Conservation (phyloP, 371 early-diverging fungal genomes). For the Fennellomyces sp. region DNA sequence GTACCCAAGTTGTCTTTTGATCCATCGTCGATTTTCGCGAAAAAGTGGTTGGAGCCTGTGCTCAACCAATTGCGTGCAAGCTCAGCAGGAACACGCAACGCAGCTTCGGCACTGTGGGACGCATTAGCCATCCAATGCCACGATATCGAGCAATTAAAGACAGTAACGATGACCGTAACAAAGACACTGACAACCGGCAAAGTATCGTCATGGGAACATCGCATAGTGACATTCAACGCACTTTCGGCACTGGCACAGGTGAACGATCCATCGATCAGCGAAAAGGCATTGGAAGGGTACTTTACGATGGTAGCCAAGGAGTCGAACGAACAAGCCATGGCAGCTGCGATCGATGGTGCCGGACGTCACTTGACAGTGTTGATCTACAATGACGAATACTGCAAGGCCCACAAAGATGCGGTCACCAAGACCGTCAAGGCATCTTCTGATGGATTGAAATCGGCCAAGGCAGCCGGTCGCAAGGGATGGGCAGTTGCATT, state of each 20-base stretch:
- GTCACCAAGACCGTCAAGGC: constrained; percentile 49
- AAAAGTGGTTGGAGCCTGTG: constrained; percentile 69
- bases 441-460: constrained; percentile 57
- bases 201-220: constrained; percentile 68
- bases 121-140: constrained; percentile 52
- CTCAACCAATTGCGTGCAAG: constrained; percentile 72
- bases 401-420: constrained; percentile 32
- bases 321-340: constrained; percentile 72
- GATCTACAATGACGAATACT: constrained; percentile 53
- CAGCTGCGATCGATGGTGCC: constrained; percentile 65
- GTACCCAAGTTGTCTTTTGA: constrained; percentile 64
- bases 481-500: constrained; percentile 61
- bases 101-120: constrained; percentile 61
- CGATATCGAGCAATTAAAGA: constrained; percentile 51
- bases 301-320: constrained; percentile 77
- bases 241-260: constrained; percentile 54
- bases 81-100: constrained; percentile 58
- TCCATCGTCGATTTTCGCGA: constrained; percentile 60
- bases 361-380: constrained; percentile 62
- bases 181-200: constrained; percentile 62
- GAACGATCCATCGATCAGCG: constrained; percentile 56
- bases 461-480: constrained; percentile 59
- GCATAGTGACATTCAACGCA: constrained; percentile 60
- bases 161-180: constrained; percentile 63
- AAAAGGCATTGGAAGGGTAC: constrained; percentile 63